phyloP scores from a whole-genome alignment of 495 filamentous ascomycete genomes.

The Penicillium maclennaniae region DNA sequence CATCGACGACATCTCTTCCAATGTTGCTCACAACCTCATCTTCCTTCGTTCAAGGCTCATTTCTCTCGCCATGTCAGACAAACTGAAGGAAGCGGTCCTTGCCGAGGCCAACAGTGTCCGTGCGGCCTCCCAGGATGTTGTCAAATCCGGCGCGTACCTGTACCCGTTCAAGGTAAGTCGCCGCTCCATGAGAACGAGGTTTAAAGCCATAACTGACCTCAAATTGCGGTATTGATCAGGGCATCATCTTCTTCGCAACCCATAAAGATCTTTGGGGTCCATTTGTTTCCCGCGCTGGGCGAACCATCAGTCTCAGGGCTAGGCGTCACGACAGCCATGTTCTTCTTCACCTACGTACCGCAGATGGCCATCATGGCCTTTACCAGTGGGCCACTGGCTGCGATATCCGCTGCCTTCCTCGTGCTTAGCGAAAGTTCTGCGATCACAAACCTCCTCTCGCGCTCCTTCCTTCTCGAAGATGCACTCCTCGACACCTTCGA shows the following conservation, averaged over 20 bases:
- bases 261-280: slow-evolving; percentile 54
- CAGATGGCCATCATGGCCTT: slow-evolving; percentile 75
- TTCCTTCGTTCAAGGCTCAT: neutral
- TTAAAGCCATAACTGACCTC: neutral
- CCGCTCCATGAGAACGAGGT: slow-evolving; percentile 9
- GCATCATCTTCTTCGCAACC: slow-evolving; percentile 70
- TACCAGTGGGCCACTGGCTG: slow-evolving; percentile 78
- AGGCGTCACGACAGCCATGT: slow-evolving; percentile 73
- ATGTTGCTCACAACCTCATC: neutral
- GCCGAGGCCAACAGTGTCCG: slow-evolving; percentile 40
- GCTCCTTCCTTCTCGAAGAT: slow-evolving; percentile 72
- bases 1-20: neutral
- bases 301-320: slow-evolving; percentile 67
- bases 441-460: slow-evolving; percentile 68
- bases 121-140: slow-evolving; percentile 55
- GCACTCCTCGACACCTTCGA: slow-evolving; percentile 90
- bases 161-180: slow-evolving; percentile 74
- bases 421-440: slow-evolving; percentile 79
- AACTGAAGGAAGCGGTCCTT: slow-evolving; percentile 38
- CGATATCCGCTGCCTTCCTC: slow-evolving; percentile 68
- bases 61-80: slow-evolving; percentile 35
- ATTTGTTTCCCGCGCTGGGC: slow-evolving; percentile 61
- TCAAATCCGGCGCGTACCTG: slow-evolving; percentile 70
- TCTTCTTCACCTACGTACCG: slow-evolving; percentile 85
- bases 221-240: slow-evolving; percentile 33